Evolutionary conservation across 2,329 filamentous ascomycete genomes (phyloP).

Genomic region (Fusarium guadeloupense): DNA sequence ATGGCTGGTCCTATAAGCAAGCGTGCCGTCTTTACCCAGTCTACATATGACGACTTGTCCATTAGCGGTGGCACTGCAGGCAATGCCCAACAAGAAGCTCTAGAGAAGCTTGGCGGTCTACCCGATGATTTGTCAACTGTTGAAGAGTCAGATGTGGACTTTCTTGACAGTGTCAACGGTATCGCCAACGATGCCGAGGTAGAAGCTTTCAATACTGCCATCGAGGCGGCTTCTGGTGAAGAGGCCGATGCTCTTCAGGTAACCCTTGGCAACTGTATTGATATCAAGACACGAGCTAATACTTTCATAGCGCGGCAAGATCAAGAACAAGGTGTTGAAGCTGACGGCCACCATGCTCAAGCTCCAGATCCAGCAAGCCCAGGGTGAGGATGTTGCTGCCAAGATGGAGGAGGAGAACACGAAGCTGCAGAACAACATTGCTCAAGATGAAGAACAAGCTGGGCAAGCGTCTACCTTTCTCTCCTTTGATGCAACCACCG

Average conservation of each 20-base stretch:
- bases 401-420: conserved; percentile 58
- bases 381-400: conserved; percentile 57
- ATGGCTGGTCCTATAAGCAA: conserved; percentile 44
- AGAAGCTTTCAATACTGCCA: conserved; percentile 63
- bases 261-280: neutral
- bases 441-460: conserved; percentile 56
- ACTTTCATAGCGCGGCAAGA: conserved; percentile 58
- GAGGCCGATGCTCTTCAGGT: conserved; percentile 60
- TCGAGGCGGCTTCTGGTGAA: conserved; percentile 57
- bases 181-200: conserved; percentile 64
- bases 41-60: conserved; percentile 56
- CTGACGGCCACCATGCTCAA: conserved; percentile 61
- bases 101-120: conserved; percentile 50
- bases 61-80: conserved; percentile 59
- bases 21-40: conserved; percentile 46
- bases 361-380: conserved; percentile 60
- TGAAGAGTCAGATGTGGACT: conserved; percentile 56
- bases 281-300: neutral
- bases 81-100: conserved; percentile 55
- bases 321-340: conserved; percentile 69
- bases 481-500: conserved; percentile 33
- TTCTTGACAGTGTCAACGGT: conserved; percentile 60
- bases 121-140: conserved; percentile 55
- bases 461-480: conserved; percentile 55
- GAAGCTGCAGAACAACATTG: conserved; percentile 65